A percentile compares a stretch with the other conserved stretches of the same genome.
Conservation (phyloP, 208 protist genomes). For the Trypanosoma congolense region DNA sequence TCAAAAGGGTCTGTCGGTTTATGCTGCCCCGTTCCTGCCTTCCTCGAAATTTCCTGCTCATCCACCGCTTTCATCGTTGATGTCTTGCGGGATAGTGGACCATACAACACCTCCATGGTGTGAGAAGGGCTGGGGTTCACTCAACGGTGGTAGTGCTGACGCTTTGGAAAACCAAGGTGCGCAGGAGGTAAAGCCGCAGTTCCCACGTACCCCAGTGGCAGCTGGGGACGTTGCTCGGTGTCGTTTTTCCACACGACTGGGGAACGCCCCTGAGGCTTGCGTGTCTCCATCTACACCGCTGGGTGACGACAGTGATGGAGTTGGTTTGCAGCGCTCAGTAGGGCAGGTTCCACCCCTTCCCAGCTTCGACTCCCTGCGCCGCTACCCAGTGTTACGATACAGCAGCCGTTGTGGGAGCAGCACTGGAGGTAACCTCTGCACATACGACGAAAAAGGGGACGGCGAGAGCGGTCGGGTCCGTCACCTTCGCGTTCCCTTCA, state of each 20-base stretch:
- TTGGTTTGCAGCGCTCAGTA: background rate
- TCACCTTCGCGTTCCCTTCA: slow-evolving; percentile 50
- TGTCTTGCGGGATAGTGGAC: background rate
- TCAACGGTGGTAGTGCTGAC: background rate
- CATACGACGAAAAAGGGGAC: background rate
- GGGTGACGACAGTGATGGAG: background rate
- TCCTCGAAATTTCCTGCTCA: background rate
- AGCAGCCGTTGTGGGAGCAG: background rate
- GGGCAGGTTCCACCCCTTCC: background rate
- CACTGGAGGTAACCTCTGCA: background rate
- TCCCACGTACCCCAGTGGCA: slow-evolving; percentile 11
- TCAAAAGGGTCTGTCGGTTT: slow-evolving; percentile 18
- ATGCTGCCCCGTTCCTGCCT: slow-evolving; percentile 24
- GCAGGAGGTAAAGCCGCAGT: background rate
- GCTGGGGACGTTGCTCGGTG: background rate
- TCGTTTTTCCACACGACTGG: background rate
- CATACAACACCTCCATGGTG: too few species aligned
- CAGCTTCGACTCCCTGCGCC: background rate
- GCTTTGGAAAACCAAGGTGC: background rate
- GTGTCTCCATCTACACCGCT: background rate
- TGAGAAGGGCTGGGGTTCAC: too few species aligned
- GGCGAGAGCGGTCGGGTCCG: slow-evolving; percentile 24
- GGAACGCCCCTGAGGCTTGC: background rate
- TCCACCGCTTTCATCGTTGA: background rate
- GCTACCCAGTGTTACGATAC: background rate